Base-by-base conservation (phyloP, 2,329 filamentous ascomycete genomes). In the Neospermospora avenae region DNA sequence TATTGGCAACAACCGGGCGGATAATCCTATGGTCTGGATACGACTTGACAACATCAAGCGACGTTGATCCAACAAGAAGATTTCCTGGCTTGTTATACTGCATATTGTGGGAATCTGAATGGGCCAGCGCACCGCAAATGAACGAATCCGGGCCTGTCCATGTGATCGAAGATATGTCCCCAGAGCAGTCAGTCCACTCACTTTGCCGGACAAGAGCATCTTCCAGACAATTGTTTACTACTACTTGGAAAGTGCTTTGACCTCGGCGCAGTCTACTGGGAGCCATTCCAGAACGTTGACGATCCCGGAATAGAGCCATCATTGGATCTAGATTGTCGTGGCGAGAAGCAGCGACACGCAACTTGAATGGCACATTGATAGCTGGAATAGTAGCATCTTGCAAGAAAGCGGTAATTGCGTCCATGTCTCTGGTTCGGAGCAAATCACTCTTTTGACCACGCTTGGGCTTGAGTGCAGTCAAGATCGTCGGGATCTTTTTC, bases 81-180 rank as follows among this genome's bases (percentile, higher is more conserved):
- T 88, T 88, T 0, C 85, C 84, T 0, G 82, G 80, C 65, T 83
- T 86, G 65, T 88, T 88, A 68, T 88, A 87, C 63, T 87, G 84
- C 67, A 86, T 84, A 59, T 87, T 87, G 44, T 84, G 81, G 0
- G 76, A 73, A 65, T 87, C 85, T 0, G 83, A 86, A 71, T 87
- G 84, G 0, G 81, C 81, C 0, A 83, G 85, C 0, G 84, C 84
- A 35, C 85, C 85, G 63, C 83, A 85, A n/a, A 87, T 68, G 55
- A 87, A 83, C 6, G 66, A 58, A n/a, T 76, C 69, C 20, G 80
- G 68, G 0, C 81, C 81, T 0, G 82, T 74, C 85, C 85, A 88
- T 18, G 77, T 77, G 52, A 85, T 76, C 2, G 84, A 81, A 22
- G 79, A 76, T 45, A 87, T 80, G 66, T 87, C 84, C 3, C 85